A percentile compares a stretch with the other conserved stretches of the same genome.
Conservation (phyloP, 2,329 filamentous ascomycete species). For the Pyrenophora seminiperda region DNA sequence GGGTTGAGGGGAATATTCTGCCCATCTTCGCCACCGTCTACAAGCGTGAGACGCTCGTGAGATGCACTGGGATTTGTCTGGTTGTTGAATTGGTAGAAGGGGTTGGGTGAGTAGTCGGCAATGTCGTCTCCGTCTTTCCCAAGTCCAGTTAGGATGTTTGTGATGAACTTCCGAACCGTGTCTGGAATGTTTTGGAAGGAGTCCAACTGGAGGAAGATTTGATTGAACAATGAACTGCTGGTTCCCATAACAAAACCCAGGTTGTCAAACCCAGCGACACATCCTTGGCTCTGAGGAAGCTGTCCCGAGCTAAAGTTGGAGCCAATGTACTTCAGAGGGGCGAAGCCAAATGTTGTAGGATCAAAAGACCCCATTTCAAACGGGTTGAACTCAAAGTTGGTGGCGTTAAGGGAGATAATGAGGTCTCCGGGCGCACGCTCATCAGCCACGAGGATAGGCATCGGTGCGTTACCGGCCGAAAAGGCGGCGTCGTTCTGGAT, state of each 20-base stretch:
- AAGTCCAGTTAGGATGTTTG: constrained; percentile 59
- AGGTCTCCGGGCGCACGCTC: constrained; percentile 66
- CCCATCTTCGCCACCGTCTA: constrained; percentile 77
- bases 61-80: constrained; percentile 63
- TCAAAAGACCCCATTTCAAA: constrained; percentile 81
- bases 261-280: constrained; percentile 82
- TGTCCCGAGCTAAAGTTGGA: constrained; percentile 71
- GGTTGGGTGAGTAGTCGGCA: constrained; percentile 74
- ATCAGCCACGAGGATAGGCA: constrained; percentile 76
- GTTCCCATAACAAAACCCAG: constrained; percentile 85
- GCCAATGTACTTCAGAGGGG: constrained; percentile 71
- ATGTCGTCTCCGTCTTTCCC: constrained; percentile 71
- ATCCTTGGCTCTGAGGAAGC: constrained; percentile 62
- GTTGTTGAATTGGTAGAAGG: constrained; percentile 71
- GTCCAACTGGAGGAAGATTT: constrained; percentile 70
- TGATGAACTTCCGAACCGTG: constrained; percentile 59
- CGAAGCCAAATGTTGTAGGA: constrained; percentile 72
- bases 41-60: constrained; percentile 65
- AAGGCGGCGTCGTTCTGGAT: constrained; percentile 70
- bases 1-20: constrained; percentile 82
- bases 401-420: constrained; percentile 71
- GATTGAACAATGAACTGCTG: constrained; percentile 83
- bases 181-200: constrained; percentile 54
- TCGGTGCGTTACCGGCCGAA: constrained; percentile 64
- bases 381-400: constrained; percentile 77